Percentiles rank a stretch among this genome's conserved stretches.
Conservation (phyloP, 2,329 filamentous ascomycete species). For the Ascocoryne sarcoides region DNA sequence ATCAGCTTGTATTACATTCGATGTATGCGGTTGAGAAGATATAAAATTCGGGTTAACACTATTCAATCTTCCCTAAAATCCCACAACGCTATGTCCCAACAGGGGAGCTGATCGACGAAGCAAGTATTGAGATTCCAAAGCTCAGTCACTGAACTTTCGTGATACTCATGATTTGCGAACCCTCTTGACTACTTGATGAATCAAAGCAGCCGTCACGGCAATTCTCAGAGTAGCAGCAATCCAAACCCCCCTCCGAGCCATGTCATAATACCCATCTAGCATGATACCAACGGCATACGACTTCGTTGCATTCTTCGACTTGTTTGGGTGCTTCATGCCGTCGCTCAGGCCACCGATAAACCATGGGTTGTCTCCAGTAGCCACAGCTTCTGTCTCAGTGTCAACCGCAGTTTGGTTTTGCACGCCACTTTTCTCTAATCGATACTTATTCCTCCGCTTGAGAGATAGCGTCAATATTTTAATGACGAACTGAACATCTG, state of each 20-base stretch:
- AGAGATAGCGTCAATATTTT: conserved; percentile 51
- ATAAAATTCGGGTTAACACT: too few species aligned
- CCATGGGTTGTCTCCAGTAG: conserved; percentile 17
- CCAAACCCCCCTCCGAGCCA: conserved; percentile 23
- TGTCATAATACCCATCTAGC: conserved; percentile 28
- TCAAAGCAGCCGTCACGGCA: conserved; percentile 5
- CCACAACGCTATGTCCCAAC: too few species aligned
- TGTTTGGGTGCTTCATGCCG: conserved; percentile 10
- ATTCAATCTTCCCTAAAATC: too few species aligned
- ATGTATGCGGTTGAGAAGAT: too few species aligned
- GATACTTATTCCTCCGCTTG: conserved; percentile 38
- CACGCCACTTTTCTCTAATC: conserved; percentile 21
- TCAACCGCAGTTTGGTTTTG: conserved; percentile 25
- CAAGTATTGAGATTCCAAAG: too few species aligned
- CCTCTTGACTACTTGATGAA: conserved; percentile 2
- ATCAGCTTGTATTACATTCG: too few species aligned
- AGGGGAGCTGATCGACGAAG: too few species aligned
- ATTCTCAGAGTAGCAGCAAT: conserved; percentile 19
- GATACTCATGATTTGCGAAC: too few species aligned
- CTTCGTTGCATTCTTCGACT: conserved; percentile 14
- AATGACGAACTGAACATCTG: conserved; percentile 50
- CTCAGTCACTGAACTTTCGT: too few species aligned
- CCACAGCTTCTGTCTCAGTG: conserved; percentile 19
- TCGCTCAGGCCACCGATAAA: conserved; percentile 15
- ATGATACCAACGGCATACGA: conserved; percentile 24